These are phyloP conservation scores for Avena atlantica DNA, from an alignment of 176 grass and related monocot genomes.

Conservation along the genomic window DNA sequence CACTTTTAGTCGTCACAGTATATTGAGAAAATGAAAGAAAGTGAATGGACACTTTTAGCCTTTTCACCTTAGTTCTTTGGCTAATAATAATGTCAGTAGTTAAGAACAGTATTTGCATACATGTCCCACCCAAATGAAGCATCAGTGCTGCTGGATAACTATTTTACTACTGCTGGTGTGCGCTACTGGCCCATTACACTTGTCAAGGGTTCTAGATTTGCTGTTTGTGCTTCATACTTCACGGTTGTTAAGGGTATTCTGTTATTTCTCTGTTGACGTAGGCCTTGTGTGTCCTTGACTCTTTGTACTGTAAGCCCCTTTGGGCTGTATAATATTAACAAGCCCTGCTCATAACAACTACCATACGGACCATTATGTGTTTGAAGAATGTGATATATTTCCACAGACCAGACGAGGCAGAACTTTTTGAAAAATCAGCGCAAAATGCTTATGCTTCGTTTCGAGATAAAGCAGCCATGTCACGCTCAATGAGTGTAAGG, in stretches of 20 bases:
- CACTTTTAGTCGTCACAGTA: background rate
- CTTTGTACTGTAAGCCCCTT: background rate
- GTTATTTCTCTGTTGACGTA: background rate
- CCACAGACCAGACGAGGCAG: conserved; percentile 76
- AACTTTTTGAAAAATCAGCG: conserved; percentile 80
- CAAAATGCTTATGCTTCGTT: conserved; percentile 80
- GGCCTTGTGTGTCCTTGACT: background rate
- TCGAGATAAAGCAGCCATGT: conserved; percentile 95
- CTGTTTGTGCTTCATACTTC: conserved; percentile 28
- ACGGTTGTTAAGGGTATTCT: conserved; percentile 16
- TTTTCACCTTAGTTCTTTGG: background rate
- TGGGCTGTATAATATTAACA: background rate
- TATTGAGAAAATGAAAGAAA: conserved; percentile 8
- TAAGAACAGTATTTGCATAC: background rate
- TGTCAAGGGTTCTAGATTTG: background rate
- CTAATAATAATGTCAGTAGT: background rate
- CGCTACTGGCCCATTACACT: background rate
- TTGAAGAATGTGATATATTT: conserved; percentile 44
- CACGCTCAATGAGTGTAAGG: conserved; percentile 90
- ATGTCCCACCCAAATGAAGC: background rate
- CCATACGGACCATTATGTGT: conserved; percentile 16
- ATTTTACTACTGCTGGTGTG: conserved; percentile 23
- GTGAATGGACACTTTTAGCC: background rate
- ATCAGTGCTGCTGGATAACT: background rate
- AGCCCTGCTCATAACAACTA: background rate